Percentiles rank a stretch among this genome's conserved stretches.
Conservation (phyloP, 1,139 yeast species). For the Magnusiomyces paraingens region DNA sequence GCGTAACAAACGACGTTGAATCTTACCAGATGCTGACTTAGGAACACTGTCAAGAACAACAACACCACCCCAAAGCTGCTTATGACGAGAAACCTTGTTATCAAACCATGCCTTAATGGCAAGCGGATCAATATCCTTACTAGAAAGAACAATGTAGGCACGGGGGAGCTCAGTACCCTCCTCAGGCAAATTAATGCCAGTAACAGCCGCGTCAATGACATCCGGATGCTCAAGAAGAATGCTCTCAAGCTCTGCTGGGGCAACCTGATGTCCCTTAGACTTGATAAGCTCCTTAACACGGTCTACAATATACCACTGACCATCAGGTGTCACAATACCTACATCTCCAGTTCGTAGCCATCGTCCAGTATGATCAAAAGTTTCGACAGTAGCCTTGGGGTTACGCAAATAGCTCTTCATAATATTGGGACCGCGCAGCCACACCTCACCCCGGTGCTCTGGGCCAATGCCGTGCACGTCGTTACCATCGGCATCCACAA, state of each 20-base stretch:
- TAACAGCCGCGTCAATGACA: constrained; percentile 31
- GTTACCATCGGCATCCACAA: constrained; percentile 32
- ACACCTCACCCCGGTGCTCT: constrained; percentile 44
- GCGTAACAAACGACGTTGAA: constrained; percentile 28
- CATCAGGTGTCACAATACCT: constrained; percentile 46
- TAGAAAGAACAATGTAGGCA: constrained; percentile 29
- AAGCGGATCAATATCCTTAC: constrained; percentile 17
- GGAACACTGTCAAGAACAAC: constrained; percentile 31
- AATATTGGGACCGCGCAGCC: constrained; percentile 61
- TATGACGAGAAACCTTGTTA: constrained; percentile 31
- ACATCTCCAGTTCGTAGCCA: constrained; percentile 74
- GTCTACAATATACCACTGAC: constrained; percentile 55
- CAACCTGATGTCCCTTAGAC: constrained; percentile 71
- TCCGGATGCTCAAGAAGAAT: constrained; percentile 41
- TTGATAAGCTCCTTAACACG: constrained; percentile 73
- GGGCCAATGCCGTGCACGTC: constrained; percentile 43
- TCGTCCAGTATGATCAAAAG: constrained; percentile 48
- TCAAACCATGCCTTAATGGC: constrained; percentile 28
- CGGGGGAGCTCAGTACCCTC: constrained; percentile 33
- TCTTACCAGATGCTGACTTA: constrained; percentile 34
- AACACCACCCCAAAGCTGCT: constrained; percentile 34
- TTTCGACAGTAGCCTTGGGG: constrained; percentile 42
- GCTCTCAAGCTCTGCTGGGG: constrained; percentile 71
- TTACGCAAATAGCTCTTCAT: constrained; percentile 55
- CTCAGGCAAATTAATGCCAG: constrained; percentile 26